Base-by-base conservation (phyloP, 805 yeast genomes). In the Suhomyces sp. region DNA sequence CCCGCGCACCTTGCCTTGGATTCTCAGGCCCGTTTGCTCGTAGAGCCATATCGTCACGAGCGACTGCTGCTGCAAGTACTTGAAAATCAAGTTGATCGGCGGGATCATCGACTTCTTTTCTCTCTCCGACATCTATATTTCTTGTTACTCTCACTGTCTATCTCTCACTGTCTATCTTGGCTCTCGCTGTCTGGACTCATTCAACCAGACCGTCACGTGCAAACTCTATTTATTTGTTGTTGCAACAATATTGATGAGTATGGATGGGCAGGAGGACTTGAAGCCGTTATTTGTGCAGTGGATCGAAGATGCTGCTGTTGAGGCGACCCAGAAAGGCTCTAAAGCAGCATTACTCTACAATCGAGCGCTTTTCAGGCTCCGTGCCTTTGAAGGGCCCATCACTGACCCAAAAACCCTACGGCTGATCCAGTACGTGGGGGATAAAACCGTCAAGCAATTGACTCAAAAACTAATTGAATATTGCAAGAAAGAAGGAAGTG, bases 71-170 rank as follows among this genome's bases (percentile, higher is more conserved):
- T 92, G 97, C 57, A 93, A 78, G 65, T 83, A 88, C 68, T 88
- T 87, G 77, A 92, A 94, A 47, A 94, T 82, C 65, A 91, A 83
- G 69, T 91, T 92, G 72, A 94, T 90, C 17, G 99, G 99, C 51
- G 97, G 97, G 48, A 91, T 81, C 75, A 85, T 80, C 26, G 71
- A 56, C 56, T 66, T 65, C 57, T 69, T 72, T 49, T 51, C 48
- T 44, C 59, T 48, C 13, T 46, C 46, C n/a, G 53, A 49, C 56
- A 52, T 52, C 42, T 38, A 1, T 38, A 6, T 13, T 33, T 33
- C 36, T 6, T 31, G 5, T 31, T 12, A 10, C 15, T 3, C 5
- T 31, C 15, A 6, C 15, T n/a, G 6, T 31, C 36, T 12, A 2
- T 13, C 15, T 13, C 5, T 31, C 15, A 6, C 15, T n/a, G 6